Evolutionary conservation across 805 yeast genomes (phyloP).

Genomic region (Jamesozyma jinghongensis): DNA sequence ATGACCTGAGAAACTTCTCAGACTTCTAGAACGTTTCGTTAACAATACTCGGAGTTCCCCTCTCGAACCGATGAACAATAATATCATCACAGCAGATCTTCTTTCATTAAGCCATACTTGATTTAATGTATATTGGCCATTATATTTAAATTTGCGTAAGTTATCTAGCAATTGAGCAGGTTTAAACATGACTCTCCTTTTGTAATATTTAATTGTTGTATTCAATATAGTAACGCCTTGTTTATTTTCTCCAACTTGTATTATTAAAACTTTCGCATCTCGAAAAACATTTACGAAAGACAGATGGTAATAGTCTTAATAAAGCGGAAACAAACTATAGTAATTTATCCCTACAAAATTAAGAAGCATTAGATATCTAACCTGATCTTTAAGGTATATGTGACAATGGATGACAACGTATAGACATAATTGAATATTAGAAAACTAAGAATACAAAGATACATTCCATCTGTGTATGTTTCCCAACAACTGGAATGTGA

Average conservation of each 20-base stretch:
- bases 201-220: too few species aligned
- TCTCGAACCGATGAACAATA: slow-evolving; percentile 59
- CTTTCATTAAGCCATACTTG: slow-evolving; percentile 66
- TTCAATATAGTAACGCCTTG: too few species aligned
- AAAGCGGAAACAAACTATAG: too few species aligned
- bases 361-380: too few species aligned
- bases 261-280: too few species aligned
- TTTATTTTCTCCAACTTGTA: too few species aligned
- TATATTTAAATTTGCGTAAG: slow-evolving; percentile 12
- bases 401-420: slow-evolving; percentile 67
- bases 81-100: slow-evolving; percentile 69
- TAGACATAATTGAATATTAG: slow-evolving; percentile 54
- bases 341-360: too few species aligned
- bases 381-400: slow-evolving; percentile 39
- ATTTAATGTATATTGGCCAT: slow-evolving; percentile 16
- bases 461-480: slow-evolving; percentile 62
- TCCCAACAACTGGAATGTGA: slow-evolving; percentile 58
- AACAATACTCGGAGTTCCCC: slow-evolving; percentile 73
- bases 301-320: too few species aligned
- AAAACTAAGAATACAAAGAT: slow-evolving; percentile 59
- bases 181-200: too few species aligned
- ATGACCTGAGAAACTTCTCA: slow-evolving; percentile 78
- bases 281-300: too few species aligned
- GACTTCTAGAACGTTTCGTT: slow-evolving; percentile 63
- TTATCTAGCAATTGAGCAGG: slow-evolving; percentile 15